Evolutionary conservation across 2,329 filamentous ascomycete species (phyloP), one percentile per base, ranked within the genome.

Genomic region (Alternaria ventricosa): DNA sequence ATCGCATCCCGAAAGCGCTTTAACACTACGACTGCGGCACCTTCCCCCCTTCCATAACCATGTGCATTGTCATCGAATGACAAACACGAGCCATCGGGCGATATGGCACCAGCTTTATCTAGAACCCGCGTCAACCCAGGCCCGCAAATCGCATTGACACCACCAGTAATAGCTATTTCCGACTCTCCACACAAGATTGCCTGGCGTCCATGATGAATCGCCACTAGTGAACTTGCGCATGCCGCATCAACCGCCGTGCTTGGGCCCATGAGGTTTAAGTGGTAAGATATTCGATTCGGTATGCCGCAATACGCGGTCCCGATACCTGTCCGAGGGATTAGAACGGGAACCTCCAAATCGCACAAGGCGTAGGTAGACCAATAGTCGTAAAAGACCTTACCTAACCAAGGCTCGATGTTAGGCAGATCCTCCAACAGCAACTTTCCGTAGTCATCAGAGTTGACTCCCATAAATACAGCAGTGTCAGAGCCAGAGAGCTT

Each of bases 21-120:
- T 3, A 80, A 65, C 27, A 79, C 58, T 5, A 80, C 49, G 15
- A 69, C 66, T 4, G 57, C 69, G 12, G 87, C 81, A 0, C 89
- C 89, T 70, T 92, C 89, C 1, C 88, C 89, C 30, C 89, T 83
- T 0, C 86, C 88, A 70, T 91, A 92, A 1, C 89, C 90, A 61
- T 87, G 86, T 20, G 87, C 89, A 2, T 82, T 81, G 18, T 82
- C 75, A 68, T 89, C 88, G 62, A 78, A 82, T 33, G 75, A 78
- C 51, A 68, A 63, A 22, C 70, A 77, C 18, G 64, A 75, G 0
- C 84, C 83, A 4, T 81, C 82, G 0, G 78, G 75, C 12, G 79
- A 83, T 0, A 86, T 66, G 54, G 85, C 84, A 4, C 76, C 75
- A 1, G 78, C 83, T 2, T 74, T 76, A 4, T 75, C 76, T 15